phyloP scores from a whole-genome alignment of 1,284 basidiomycete species.

The Polyporus tsugae region DNA sequence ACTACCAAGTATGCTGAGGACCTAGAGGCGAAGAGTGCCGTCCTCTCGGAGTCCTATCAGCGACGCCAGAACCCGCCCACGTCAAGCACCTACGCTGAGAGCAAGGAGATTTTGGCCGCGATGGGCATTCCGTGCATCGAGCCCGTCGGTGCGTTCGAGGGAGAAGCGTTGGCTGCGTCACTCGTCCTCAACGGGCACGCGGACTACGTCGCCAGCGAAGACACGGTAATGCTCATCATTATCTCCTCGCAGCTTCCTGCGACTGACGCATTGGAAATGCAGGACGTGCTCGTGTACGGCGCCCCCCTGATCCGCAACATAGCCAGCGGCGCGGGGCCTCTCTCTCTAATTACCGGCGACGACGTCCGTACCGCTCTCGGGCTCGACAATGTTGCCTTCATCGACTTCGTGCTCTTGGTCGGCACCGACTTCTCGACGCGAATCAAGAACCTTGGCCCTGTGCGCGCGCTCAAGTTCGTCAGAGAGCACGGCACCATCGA shows the following conservation, averaged over 20 bases:
- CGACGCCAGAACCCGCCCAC: conserved; percentile 68
- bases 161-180: conserved; percentile 82
- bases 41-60: conserved; percentile 68
- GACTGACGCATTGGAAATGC: not conserved
- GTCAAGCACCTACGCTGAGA: conserved; percentile 66
- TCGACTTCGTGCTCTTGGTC: conserved; percentile 86
- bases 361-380: conserved; percentile 66
- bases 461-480: conserved; percentile 77
- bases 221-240: conserved; percentile 61
- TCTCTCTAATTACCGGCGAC: conserved; percentile 69
- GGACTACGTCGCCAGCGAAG: conserved; percentile 89
- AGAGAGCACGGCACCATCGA: conserved; percentile 78
- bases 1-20: conserved; percentile 38
- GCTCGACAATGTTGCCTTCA: conserved; percentile 63
- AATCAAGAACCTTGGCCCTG: conserved; percentile 82
- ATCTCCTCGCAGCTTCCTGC: not conserved
- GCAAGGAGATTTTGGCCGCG: conserved; percentile 67
- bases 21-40: conserved; percentile 58
- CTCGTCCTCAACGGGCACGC: conserved; percentile 77
- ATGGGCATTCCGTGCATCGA: conserved; percentile 84
- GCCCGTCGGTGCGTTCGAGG: conserved; percentile 74
- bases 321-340: conserved; percentile 62
- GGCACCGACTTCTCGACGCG: conserved; percentile 91
- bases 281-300: conserved; percentile 84
- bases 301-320: conserved; percentile 83